Evolutionary conservation across 345 rosid species (phyloP).

Genomic region (Sisymbrium irio): DNA sequence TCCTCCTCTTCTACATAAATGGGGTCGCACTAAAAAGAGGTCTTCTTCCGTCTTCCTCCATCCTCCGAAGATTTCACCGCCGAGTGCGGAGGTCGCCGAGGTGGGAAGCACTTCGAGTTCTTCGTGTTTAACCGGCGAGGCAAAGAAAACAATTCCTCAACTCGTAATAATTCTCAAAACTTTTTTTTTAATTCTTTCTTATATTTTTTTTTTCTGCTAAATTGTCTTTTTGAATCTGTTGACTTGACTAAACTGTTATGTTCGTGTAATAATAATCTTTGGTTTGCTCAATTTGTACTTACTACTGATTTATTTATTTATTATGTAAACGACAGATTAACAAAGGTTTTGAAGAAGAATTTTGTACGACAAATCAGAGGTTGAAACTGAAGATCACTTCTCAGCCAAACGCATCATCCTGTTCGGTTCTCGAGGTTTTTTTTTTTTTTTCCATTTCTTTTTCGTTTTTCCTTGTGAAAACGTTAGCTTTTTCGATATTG

Average conservation of each 20-base stretch:
- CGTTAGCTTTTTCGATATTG: background rate
- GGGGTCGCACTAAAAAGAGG: constrained; percentile 30
- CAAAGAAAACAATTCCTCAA: constrained; percentile 15
- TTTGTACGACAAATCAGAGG: background rate
- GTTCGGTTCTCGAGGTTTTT: constrained; percentile 14
- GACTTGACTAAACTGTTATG: too few species aligned
- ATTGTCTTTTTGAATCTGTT: too few species aligned
- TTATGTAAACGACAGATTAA: background rate
- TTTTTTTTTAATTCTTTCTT: background rate
- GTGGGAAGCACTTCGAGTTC: constrained; percentile 22
- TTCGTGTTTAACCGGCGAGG: constrained; percentile 33
- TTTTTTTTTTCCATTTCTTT: background rate
- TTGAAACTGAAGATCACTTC: background rate
- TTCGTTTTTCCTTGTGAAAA: background rate
- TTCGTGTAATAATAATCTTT: background rate
- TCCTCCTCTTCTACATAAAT: constrained; percentile 5
- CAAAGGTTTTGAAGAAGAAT: background rate
- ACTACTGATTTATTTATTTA: background rate
- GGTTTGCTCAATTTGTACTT: background rate
- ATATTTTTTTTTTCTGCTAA: background rate
- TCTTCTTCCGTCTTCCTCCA: background rate
- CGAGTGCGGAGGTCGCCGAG: constrained; percentile 4
- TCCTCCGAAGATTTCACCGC: constrained; percentile 10
- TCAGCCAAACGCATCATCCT: constrained; percentile 4
- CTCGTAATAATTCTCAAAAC: background rate